A percentile compares a stretch with the other conserved stretches of the same genome.
Conservation (phyloP, 805 yeast species). For the Zygosaccharomyces bisporus region DNA sequence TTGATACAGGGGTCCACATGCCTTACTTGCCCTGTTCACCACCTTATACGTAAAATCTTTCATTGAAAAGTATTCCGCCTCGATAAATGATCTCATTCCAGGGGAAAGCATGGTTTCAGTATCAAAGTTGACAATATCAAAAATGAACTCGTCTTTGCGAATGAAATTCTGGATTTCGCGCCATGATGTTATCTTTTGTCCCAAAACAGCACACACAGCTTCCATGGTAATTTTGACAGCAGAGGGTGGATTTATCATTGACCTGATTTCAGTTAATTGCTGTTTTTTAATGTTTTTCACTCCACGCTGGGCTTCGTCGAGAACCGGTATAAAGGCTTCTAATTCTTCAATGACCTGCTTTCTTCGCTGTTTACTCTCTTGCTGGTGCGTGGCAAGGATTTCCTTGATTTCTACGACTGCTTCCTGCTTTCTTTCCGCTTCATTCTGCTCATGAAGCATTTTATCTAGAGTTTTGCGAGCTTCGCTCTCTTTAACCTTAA, state of each 20-base stretch:
- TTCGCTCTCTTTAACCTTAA: conserved; percentile 57
- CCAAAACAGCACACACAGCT: conserved; percentile 80
- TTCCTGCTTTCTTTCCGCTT: conserved; percentile 85
- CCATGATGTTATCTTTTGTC: conserved; percentile 67
- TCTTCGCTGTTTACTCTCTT: conserved; percentile 52
- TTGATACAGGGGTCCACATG: conserved; percentile 85
- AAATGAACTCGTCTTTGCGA: conserved; percentile 81
- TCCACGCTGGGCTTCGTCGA: conserved; percentile 77
- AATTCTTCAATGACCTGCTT: conserved; percentile 57
- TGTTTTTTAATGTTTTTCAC: conserved; percentile 92
- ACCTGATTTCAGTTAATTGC: conserved; percentile 81
- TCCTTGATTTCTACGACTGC: conserved; percentile 74
- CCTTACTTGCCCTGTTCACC: conserved; percentile 86
- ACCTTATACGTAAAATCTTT: conserved; percentile 65
- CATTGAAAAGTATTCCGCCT: conserved; percentile 53
- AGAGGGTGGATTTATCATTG: conserved; percentile 88
- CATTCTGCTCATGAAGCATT: conserved; percentile 83
- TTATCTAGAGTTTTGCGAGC: conserved; percentile 68
- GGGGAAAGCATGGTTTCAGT: conserved; percentile 54
- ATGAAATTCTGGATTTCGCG: conserved; percentile 77
- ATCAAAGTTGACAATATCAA: conserved; percentile 73
- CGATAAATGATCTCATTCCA: conserved; percentile 54
- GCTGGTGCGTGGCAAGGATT: conserved; percentile 65
- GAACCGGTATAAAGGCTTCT: conserved; percentile 78
- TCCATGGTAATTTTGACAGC: conserved; percentile 82